Evolutionary conservation across 1,284 basidiomycete species (phyloP).

Genomic region (Trichosporon ovoides): DNA sequence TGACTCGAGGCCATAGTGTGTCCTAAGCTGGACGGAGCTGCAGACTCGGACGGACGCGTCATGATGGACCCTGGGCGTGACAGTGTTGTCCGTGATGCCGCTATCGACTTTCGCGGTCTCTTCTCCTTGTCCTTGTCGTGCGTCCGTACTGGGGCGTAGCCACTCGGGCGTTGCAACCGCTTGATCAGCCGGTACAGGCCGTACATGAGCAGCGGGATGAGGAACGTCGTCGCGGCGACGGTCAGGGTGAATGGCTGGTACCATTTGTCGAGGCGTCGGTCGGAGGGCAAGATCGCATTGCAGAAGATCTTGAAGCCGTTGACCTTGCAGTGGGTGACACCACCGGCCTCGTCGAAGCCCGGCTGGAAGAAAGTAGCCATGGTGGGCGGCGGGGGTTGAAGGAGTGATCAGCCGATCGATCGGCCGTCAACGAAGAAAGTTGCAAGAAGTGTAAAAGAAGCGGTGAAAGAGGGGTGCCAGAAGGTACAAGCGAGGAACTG

Average conservation of each 20-base stretch:
- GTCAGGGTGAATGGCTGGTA: slow-evolving; percentile 7
- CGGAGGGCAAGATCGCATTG: slow-evolving; percentile 5
- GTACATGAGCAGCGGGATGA: neutral
- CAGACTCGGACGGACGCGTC: neutral
- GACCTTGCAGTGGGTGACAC: neutral
- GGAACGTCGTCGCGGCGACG: neutral
- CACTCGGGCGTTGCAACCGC: neutral
- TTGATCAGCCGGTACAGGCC: neutral
- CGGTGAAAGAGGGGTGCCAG: neutral
- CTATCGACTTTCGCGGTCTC: neutral
- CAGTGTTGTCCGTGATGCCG: neutral
- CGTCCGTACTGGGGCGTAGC: neutral
- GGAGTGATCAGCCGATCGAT: neutral
- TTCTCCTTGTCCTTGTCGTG: neutral
- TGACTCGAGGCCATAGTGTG: neutral
- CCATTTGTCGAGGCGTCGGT: slow-evolving; percentile 1
- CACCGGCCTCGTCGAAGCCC: slow-evolving; percentile 4
- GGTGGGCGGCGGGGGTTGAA: too few relatives aligned
- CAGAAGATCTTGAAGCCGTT: slow-evolving; percentile 9
- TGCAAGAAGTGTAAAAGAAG: too few relatives aligned
- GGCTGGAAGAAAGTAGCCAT: slow-evolving; percentile 16
- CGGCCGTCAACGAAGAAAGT: neutral
- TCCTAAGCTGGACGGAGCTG: neutral
- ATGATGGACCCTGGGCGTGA: neutral
- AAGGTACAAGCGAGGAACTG: too few relatives aligned